Evolutionary conservation across 179 eudicot species (phyloP).

Genomic region (Amaranthus tricolor): DNA sequence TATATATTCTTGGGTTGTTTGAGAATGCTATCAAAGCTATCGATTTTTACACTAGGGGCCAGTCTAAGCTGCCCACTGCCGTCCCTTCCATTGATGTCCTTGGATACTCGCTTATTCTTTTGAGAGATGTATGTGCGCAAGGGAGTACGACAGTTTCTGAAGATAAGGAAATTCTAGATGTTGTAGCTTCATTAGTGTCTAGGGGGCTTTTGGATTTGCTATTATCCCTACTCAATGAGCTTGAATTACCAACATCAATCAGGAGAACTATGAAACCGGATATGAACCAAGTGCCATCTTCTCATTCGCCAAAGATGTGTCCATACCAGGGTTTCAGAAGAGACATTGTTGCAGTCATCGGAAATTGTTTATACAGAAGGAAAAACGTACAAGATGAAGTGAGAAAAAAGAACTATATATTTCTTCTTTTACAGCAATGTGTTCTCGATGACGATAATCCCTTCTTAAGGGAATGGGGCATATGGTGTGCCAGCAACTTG

Average conservation of each 20-base stretch:
- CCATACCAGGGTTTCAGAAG: slow-evolving; percentile 83
- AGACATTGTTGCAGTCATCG: slow-evolving; percentile 73
- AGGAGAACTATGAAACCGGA: slow-evolving; percentile 53
- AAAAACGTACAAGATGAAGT: slow-evolving; percentile 74
- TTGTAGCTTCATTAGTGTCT: slow-evolving; percentile 42
- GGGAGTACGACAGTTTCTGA: slow-evolving; percentile 19
- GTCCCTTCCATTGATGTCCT: slow-evolving; percentile 50
- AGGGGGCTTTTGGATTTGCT: slow-evolving; percentile 65
- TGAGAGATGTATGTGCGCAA: slow-evolving; percentile 71
- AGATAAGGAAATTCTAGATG: slow-evolving; percentile 25
- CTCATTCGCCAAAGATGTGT: slow-evolving; percentile 39
- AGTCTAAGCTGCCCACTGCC: slow-evolving; percentile 61
- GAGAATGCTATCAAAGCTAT: slow-evolving; percentile 37
- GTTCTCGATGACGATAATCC: slow-evolving; percentile 84
- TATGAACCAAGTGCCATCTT: slow-evolving; percentile 22
- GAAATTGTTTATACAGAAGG: slow-evolving; percentile 59
- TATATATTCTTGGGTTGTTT: slow-evolving; percentile 44
- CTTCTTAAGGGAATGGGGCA: slow-evolving; percentile 89
- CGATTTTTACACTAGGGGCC: slow-evolving; percentile 36
- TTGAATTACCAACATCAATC: slow-evolving; percentile 73
- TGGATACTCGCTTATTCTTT: slow-evolving; percentile 63
- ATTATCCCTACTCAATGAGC: slow-evolving; percentile 53
- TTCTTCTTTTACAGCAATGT: slow-evolving; percentile 71
- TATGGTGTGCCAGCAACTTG: slow-evolving; percentile 64
- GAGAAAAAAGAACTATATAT: slow-evolving; percentile 54